Evolutionary conservation across 345 rosid species (phyloP).

Genomic region (Barbarea vulgaris): DNA sequence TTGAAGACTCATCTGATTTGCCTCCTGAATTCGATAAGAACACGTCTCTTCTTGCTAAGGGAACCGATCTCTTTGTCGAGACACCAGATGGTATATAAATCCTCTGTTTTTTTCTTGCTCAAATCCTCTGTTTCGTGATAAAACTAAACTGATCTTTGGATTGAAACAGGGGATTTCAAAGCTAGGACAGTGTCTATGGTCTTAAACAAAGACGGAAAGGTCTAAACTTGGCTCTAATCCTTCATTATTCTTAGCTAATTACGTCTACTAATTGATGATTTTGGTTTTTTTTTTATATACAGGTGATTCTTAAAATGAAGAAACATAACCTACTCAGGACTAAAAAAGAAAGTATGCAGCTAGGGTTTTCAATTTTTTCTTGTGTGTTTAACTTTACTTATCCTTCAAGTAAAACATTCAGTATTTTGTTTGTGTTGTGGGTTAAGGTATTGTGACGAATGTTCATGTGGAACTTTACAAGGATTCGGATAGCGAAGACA

Average conservation of each 20-base stretch:
- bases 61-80: constrained; percentile 72
- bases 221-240: constrained; percentile 17
- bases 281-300: constrained; percentile 22
- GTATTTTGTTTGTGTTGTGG: constrained; percentile 4
- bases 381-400: background rate
- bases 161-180: constrained; percentile 67
- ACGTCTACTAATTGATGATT: background rate
- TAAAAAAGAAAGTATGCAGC: constrained; percentile 65
- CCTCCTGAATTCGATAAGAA: constrained; percentile 65
- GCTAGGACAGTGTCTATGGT: constrained; percentile 63
- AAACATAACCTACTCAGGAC: constrained; percentile 71
- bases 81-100: constrained; percentile 68
- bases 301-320: constrained; percentile 70
- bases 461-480: constrained; percentile 73
- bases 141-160: constrained; percentile 15
- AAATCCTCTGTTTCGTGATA: constrained; percentile 21
- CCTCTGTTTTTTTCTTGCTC: constrained; percentile 1
- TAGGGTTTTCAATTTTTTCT: background rate
- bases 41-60: constrained; percentile 63
- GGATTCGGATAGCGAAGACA: constrained; percentile 49
- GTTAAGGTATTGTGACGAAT: constrained; percentile 62
- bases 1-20: constrained; percentile 54
- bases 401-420: background rate
- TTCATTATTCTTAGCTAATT: constrained; percentile 1
- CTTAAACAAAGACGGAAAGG: constrained; percentile 66